Evolutionary conservation across 805 yeast species (phyloP).

Genomic region (Cyberlindnera mycetangii): DNA sequence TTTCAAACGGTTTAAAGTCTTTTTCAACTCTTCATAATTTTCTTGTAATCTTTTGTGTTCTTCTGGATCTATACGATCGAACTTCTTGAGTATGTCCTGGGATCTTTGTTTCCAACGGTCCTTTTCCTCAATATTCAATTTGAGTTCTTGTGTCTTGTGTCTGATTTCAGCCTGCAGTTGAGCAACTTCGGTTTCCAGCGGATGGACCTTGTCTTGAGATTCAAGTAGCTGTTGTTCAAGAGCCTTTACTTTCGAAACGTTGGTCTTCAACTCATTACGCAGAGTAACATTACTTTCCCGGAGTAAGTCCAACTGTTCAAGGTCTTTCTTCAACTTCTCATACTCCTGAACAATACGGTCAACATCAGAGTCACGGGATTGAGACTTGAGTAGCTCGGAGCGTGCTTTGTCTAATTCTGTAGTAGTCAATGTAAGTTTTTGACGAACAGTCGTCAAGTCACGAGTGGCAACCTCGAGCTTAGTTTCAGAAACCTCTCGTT

Average conservation of each 20-base stretch:
- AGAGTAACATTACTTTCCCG: slow-evolving; percentile 68
- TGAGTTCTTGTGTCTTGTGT: slow-evolving; percentile 48
- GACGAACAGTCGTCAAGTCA: slow-evolving; percentile 53
- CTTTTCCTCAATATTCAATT: slow-evolving; percentile 48
- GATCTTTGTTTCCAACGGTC: slow-evolving; percentile 57
- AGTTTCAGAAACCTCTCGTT: slow-evolving; percentile 66
- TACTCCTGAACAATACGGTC: slow-evolving; percentile 36
- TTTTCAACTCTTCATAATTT: slow-evolving; percentile 26
- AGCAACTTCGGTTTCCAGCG: slow-evolving; percentile 40
- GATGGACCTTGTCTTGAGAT: slow-evolving; percentile 37
- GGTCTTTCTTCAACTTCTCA: slow-evolving; percentile 45
- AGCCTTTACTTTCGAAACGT: slow-evolving; percentile 30
- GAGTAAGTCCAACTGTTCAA: slow-evolving; percentile 58
- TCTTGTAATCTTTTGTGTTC: slow-evolving; percentile 38
- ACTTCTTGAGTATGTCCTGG: slow-evolving; percentile 43
- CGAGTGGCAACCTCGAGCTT: slow-evolving; percentile 50
- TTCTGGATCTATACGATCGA: slow-evolving; percentile 46
- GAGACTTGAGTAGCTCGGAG: slow-evolving; percentile 41
- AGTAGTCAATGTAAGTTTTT: slow-evolving; percentile 43
- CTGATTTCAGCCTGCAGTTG: slow-evolving; percentile 40
- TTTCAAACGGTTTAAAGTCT: slow-evolving; percentile 20
- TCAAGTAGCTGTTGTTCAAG: slow-evolving; percentile 40
- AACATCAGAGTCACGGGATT: slow-evolving; percentile 32
- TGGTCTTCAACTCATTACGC: slow-evolving; percentile 45
- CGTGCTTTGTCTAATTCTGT: slow-evolving; percentile 52